Conservation (phyloP, 805 yeast genomes). For the Saturnispora quitensis region DNA sequence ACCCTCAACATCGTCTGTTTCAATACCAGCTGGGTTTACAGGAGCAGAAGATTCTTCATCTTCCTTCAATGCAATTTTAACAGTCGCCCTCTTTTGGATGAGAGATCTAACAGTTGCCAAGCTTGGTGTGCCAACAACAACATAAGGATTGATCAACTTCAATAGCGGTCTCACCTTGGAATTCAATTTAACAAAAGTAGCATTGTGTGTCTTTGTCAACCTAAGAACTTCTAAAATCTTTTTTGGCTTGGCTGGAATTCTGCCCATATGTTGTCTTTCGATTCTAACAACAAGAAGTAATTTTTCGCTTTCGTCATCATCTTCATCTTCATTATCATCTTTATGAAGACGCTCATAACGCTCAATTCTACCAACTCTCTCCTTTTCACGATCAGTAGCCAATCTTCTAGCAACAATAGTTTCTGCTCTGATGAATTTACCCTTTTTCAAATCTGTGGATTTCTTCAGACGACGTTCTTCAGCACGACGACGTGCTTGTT, state of each 20-base stretch:
- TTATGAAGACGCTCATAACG: conserved; percentile 35
- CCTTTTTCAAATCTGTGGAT: conserved; percentile 31
- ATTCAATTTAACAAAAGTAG: conserved; percentile 62
- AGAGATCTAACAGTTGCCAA: conserved; percentile 60
- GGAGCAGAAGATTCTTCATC: conserved; percentile 11
- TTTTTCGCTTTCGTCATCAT: conserved; percentile 23
- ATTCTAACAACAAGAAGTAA: conserved; percentile 61
- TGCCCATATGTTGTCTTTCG: conserved; percentile 54
- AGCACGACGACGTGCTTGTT: conserved; percentile 44
- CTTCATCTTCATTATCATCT: conserved; percentile 23
- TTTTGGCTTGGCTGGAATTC: conserved; percentile 55
- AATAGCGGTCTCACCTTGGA: conserved; percentile 51
- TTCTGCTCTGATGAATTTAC: conserved; percentile 66
- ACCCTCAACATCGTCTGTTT: conserved; percentile 10
- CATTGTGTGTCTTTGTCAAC: conserved; percentile 51
- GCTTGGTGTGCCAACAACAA: conserved; percentile 69
- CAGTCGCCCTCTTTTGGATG: conserved; percentile 68
- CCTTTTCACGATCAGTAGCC: conserved; percentile 57
- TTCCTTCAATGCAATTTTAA: conserved; percentile 25
- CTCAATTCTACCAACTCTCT: conserved; percentile 56
- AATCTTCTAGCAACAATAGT: conserved; percentile 56
- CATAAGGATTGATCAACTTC: conserved; percentile 62
- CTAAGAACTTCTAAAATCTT: conserved; percentile 54
- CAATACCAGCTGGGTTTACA: conserved; percentile 8
- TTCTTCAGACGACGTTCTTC: conserved; percentile 37